phyloP scores from a whole-genome alignment of 1,139 yeast genomes.

The Nakaseomyces bracarensis region DNA sequence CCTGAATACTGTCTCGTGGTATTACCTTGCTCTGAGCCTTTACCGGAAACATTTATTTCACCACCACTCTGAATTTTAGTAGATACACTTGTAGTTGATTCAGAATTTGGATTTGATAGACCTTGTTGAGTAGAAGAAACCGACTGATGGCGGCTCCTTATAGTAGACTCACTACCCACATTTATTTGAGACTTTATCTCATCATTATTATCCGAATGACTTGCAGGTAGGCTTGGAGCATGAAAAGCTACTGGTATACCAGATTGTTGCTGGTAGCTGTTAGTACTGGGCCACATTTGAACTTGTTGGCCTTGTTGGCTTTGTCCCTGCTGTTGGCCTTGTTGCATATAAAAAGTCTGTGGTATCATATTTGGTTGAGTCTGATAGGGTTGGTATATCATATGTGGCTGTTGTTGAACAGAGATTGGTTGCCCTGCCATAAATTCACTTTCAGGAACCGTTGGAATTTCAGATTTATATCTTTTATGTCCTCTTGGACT shows the following conservation, averaged over 20 bases:
- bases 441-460: constrained; percentile 9
- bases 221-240: constrained; percentile 1
- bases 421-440: not conserved
- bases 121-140: not conserved
- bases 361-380: too few relatives aligned
- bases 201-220: not conserved
- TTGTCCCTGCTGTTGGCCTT: not conserved
- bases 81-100: not conserved
- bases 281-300: constrained; percentile 1
- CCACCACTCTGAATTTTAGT: not conserved
- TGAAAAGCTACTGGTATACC: constrained; percentile 1
- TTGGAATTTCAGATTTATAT: constrained; percentile 15
- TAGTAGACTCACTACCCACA: not conserved
- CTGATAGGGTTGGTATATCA: not conserved
- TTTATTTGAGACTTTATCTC: not conserved
- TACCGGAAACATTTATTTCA: not conserved
- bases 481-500: constrained; percentile 16
- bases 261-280: not conserved
- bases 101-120: not conserved
- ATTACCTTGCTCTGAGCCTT: not conserved
- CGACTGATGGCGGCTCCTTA: not conserved
- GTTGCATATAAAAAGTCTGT: too few relatives aligned
- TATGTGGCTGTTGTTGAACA: not conserved
- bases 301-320: not conserved
- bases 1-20: not conserved